Conservation (phyloP, 2,329 filamentous ascomycete species). For the Alternaria sp. region DNA sequence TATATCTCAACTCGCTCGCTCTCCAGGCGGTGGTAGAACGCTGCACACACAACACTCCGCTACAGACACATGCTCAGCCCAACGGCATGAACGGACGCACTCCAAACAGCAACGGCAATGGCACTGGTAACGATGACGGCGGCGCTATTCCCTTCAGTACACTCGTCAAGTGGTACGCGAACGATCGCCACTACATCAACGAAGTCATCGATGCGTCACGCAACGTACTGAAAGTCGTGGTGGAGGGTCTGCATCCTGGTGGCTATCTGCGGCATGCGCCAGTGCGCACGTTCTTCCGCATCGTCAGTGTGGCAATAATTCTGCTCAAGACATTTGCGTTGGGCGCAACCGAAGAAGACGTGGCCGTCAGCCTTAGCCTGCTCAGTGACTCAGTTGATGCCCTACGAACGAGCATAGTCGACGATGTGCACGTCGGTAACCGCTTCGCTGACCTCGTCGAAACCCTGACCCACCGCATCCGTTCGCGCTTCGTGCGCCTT, state of each 20-base stretch:
- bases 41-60: constrained; percentile 75
- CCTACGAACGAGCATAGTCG: constrained; percentile 78
- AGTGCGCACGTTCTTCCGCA: constrained; percentile 84
- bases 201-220: constrained; percentile 79
- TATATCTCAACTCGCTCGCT: constrained; percentile 93
- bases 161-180: constrained; percentile 59
- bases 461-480: constrained; percentile 74
- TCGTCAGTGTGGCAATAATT: constrained; percentile 85
- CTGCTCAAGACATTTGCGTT: constrained; percentile 83
- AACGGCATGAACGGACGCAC: constrained; percentile 27
- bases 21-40: constrained; percentile 94
- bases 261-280: constrained; percentile 83
- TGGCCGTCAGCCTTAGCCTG: constrained; percentile 74
- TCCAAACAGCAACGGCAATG: constrained; percentile 35
- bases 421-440: constrained; percentile 85
- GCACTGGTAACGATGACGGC: constrained; percentile 44
- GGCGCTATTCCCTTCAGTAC: constrained; percentile 54
- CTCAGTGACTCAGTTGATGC: constrained; percentile 78
- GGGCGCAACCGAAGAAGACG: constrained; percentile 78
- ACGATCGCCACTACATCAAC: constrained; percentile 67
- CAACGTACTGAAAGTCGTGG: constrained; percentile 77
- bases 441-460: constrained; percentile 84
- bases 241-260: constrained; percentile 74
- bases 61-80: constrained; percentile 42
- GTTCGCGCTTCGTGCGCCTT: constrained; percentile 71